A percentile compares a stretch with the other conserved stretches of the same genome.
Evolutionary conservation across 2,329 filamentous ascomycete genomes (phyloP).

Genomic region (Aspergillus sp.): DNA sequence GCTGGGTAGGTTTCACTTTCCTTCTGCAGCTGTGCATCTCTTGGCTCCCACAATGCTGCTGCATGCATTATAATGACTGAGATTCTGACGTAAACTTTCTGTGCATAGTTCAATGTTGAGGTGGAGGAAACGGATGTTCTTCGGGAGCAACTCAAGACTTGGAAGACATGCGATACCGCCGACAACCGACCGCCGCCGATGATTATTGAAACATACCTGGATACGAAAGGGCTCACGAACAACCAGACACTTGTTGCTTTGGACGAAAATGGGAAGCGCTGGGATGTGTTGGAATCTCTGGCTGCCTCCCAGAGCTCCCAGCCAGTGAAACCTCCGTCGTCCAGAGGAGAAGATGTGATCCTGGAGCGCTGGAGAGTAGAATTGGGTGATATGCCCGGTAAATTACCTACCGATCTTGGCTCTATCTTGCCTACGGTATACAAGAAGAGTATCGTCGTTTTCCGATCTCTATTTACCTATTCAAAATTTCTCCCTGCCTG

Average conservation of each 20-base stretch:
- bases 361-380: slow-evolving; percentile 91
- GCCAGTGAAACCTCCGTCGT: slow-evolving; percentile 50
- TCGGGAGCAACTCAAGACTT: slow-evolving; percentile 76
- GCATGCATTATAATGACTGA: background rate
- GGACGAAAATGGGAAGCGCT: slow-evolving; percentile 87
- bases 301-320: slow-evolving; percentile 61
- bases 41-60: background rate
- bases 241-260: slow-evolving; percentile 86
- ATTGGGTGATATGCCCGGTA: slow-evolving; percentile 65
- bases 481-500: slow-evolving; percentile 82
- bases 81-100: background rate
- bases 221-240: slow-evolving; percentile 75
- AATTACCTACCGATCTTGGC: slow-evolving; percentile 60
- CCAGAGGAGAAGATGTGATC: slow-evolving; percentile 70
- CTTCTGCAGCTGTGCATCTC: background rate
- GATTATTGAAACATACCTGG: slow-evolving; percentile 88
- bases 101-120: slow-evolving; percentile 85
- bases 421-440: slow-evolving; percentile 82
- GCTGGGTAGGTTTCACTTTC: slow-evolving; percentile 70
- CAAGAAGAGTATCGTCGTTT: slow-evolving; percentile 95
- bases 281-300: slow-evolving; percentile 86
- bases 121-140: slow-evolving; percentile 92
- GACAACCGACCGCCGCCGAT: slow-evolving; percentile 79
- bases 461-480: slow-evolving; percentile 83
- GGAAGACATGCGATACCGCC: slow-evolving; percentile 79